Evolutionary conservation across 192 early-diverging fungal genomes (phyloP).

Genomic region (Coemansia sp.): DNA sequence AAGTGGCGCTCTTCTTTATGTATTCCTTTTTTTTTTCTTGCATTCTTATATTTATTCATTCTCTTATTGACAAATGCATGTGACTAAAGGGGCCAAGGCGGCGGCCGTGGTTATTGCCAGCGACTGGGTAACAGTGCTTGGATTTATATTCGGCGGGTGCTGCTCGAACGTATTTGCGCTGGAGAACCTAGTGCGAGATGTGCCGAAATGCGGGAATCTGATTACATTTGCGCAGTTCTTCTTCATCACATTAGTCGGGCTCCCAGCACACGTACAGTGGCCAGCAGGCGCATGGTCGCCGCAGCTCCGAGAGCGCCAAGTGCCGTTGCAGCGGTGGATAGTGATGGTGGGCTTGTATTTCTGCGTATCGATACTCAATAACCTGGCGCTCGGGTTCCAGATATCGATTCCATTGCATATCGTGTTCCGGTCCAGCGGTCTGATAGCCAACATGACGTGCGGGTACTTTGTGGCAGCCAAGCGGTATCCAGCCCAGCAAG

Average conservation of each 20-base stretch:
- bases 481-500: constrained; percentile 58
- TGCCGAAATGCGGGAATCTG: constrained; percentile 69
- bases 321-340: constrained; percentile 77
- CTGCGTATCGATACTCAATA: constrained; percentile 79
- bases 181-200: constrained; percentile 69
- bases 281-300: constrained; percentile 44
- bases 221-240: constrained; percentile 86
- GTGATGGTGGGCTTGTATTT: constrained; percentile 81
- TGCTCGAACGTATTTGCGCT: constrained; percentile 88
- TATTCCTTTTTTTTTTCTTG: neutral
- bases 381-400: constrained; percentile 75
- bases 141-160: constrained; percentile 86
- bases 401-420: constrained; percentile 92
- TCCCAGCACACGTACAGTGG: constrained; percentile 59
- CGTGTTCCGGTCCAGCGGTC: constrained; percentile 82
- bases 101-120: constrained; percentile 19
- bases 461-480: constrained; percentile 68
- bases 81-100: constrained; percentile 9
- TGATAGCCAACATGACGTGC: constrained; percentile 84
- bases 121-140: constrained; percentile 66
- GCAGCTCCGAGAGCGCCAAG: constrained; percentile 57
- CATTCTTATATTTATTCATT: neutral
- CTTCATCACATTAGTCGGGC: constrained; percentile 74
- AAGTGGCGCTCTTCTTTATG: neutral
- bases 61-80: neutral